Base-by-base conservation (phyloP, 1,284 basidiomycete genomes). In the Volvariella volvacea region DNA sequence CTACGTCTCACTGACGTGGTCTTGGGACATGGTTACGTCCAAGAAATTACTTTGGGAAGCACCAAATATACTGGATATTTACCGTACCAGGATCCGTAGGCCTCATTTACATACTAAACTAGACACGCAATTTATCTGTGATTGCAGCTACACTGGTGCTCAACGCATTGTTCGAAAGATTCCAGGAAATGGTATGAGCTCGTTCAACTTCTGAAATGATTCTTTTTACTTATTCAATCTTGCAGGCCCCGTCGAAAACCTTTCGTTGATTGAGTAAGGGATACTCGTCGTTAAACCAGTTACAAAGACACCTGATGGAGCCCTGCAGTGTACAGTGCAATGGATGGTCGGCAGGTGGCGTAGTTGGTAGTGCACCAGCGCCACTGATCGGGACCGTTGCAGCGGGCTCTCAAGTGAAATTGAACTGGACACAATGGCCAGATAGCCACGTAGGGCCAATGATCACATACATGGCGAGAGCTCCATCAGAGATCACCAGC, bases 391-490 rank as follows among this genome's bases (percentile, higher is more conserved):
- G 64, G 2, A 69, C 68, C 1, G 62, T 72, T 22, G 63, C 68
- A 3, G 69, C 74, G 10, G 74, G 73, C 1, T 62, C 65, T 7
- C 50, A 61, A 22, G 55, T 74, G 20, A 54, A 61, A 14, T 52
- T 75, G 19, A 71, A 73, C 54, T 75, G 73, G 73, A 74, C 73
- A 0, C 61, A 66, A 2, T 76, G 74, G 73, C 72, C 70, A 1
- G 64, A 65, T 37, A 67, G 63, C 45, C 72, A 69, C 48, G 55
- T 63, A 53, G 69, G 71, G 3, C 71, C 71, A 0, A 59, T 74
- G 48, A 68, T 74, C 52, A 75, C 70, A 2, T 74, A 74, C 52
- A 62, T 74, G 56, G 68, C 70, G n/a, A 57, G 59, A 12, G 71
- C 66, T 1, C 70, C 73, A 3, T 62, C 57, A 37, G 63, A 71